Evolutionary conservation across 441 rosid species (phyloP).

Genomic region (Pelargonium citronellum): DNA sequence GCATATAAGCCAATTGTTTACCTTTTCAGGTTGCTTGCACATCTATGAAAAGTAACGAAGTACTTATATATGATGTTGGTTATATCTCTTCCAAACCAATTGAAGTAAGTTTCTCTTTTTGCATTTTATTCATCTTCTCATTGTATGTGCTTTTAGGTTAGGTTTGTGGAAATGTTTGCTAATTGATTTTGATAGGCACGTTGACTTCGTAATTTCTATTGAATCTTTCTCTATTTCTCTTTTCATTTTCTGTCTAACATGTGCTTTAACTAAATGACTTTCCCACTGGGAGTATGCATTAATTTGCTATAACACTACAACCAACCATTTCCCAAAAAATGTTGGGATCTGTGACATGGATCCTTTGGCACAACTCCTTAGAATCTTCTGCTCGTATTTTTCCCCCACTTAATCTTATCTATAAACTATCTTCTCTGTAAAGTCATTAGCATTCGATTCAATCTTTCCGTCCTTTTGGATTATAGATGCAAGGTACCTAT

Average conservation of each 20-base stretch:
- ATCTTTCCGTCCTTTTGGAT: no score
- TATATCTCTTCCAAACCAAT: slow-evolving; percentile 64
- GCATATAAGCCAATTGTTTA: slow-evolving; percentile 9
- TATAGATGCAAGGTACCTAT: no score
- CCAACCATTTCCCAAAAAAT: no score
- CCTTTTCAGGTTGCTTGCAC: slow-evolving; percentile 65
- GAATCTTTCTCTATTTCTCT: neutral
- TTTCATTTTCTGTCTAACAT: neutral
- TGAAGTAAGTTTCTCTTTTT: slow-evolving; percentile 41
- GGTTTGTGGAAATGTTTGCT: neutral
- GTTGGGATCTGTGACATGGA: no score
- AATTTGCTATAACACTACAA: neutral
- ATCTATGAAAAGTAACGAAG: slow-evolving; percentile 51
- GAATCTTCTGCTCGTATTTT: neutral
- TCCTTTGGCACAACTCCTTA: neutral
- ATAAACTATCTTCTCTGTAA: no score
- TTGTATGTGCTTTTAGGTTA: slow-evolving; percentile 1
- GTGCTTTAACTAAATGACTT: neutral
- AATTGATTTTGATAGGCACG: neutral
- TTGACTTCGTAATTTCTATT: neutral
- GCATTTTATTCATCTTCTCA: slow-evolving; percentile 12
- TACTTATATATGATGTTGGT: slow-evolving; percentile 66
- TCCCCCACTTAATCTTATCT: no score
- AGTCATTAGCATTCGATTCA: no score
- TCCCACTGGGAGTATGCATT: neutral